Percentiles rank a stretch among this genome's conserved stretches.
Evolutionary conservation across 331 rosid genomes (phyloP).

Genomic region (Malus hybrid): DNA sequence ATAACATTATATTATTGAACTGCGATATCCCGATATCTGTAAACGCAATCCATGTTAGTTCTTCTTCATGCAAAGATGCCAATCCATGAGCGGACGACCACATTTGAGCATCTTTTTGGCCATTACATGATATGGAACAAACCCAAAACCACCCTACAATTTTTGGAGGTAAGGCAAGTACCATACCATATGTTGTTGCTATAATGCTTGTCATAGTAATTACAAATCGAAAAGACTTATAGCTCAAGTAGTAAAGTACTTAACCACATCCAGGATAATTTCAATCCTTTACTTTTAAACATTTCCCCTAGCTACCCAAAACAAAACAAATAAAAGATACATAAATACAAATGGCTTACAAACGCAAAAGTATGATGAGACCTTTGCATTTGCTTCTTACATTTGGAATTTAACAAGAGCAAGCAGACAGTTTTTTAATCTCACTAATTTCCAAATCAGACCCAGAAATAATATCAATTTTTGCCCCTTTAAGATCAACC

Average conservation of each 20-base stretch:
- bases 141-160: background rate
- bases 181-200: background rate
- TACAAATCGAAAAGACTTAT: background rate
- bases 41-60: background rate
- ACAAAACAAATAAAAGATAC: background rate
- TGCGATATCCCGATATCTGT: too few species aligned
- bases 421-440: slow-evolving; percentile 71
- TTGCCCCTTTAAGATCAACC: slow-evolving; percentile 39
- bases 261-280: background rate
- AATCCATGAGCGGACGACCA: background rate
- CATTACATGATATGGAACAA: background rate
- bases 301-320: background rate
- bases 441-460: slow-evolving; percentile 71
- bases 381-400: background rate
- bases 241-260: background rate
- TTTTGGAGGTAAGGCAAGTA: background rate
- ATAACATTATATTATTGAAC: too few species aligned
- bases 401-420: slow-evolving; percentile 45
- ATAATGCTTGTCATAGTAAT: background rate
- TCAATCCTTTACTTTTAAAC: background rate
- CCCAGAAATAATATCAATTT: slow-evolving; percentile 53
- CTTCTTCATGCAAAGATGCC: background rate
- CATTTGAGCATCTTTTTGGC: background rate
- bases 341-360: background rate
- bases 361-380: background rate